Evolutionary conservation across 73 alveolate species (phyloP).

Genomic region (Tetrahymena thermophila): DNA sequence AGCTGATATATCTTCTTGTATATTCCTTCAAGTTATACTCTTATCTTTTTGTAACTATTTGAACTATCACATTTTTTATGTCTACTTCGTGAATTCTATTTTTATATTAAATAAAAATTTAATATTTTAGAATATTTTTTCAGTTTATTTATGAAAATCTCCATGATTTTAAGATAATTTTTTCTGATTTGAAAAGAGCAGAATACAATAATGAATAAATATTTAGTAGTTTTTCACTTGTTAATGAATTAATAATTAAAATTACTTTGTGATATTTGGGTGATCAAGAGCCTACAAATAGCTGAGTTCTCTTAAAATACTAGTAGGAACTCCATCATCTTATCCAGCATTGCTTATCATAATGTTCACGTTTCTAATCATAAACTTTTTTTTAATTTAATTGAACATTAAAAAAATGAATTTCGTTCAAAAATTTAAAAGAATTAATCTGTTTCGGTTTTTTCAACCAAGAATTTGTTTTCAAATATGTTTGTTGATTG

Average conservation of each 20-base stretch:
- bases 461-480: not conserved
- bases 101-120: not conserved
- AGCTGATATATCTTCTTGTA: slow-evolving; percentile 21
- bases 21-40: slow-evolving; percentile 56
- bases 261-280: slow-evolving; percentile 26
- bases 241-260: not conserved
- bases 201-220: too few relatives aligned
- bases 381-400: not conserved
- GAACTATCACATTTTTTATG: slow-evolving; percentile 25
- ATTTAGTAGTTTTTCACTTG: too few relatives aligned
- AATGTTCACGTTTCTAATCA: slow-evolving; percentile 56
- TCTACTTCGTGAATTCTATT: not conserved
- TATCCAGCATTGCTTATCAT: slow-evolving; percentile 81
- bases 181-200: not conserved
- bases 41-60: slow-evolving; percentile 43
- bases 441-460: not conserved
- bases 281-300: slow-evolving; percentile 31
- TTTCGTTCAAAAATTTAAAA: not conserved
- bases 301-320: slow-evolving; percentile 76
- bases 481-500: not conserved
- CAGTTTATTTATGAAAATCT: slow-evolving; percentile 23
- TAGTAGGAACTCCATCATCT: slow-evolving; percentile 89
- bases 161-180: not conserved
- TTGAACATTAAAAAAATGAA: too few relatives aligned
- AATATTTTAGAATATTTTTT: slow-evolving; percentile 21